Conservation (phyloP, 192 early-diverging fungal species). For the Geranomyces michiganensis region DNA sequence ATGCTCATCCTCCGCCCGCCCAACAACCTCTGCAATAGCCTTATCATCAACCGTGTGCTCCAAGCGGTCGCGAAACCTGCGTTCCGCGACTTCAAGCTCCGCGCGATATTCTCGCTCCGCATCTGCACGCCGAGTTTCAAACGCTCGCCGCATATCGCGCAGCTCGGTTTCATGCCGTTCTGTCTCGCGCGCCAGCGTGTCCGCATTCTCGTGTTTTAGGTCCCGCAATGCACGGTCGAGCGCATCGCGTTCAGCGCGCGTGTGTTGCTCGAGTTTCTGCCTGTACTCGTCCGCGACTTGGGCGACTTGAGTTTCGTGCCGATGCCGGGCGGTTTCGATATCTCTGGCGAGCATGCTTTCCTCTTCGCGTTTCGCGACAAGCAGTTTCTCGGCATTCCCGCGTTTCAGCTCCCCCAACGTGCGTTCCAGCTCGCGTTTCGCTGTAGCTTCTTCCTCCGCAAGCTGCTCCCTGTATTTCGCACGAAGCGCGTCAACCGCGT, state of each 20-base stretch:
- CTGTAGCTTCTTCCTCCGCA: slow-evolving; percentile 4
- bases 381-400: background rate
- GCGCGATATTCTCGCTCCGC: slow-evolving; percentile 7
- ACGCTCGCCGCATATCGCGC: background rate
- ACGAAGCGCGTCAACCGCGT: slow-evolving; percentile 11
- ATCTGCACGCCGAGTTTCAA: background rate
- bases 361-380: background rate
- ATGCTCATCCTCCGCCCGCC: slow-evolving; percentile 21
- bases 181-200: slow-evolving; percentile 7
- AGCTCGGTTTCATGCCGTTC: slow-evolving; percentile 7
- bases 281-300: background rate
- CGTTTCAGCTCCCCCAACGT: slow-evolving; percentile 2
- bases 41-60: slow-evolving; percentile 4
- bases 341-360: background rate
- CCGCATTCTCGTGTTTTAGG: slow-evolving; percentile 11
- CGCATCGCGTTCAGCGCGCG: background rate
- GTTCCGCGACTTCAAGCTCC: slow-evolving; percentile 2
- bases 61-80: background rate
- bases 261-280: background rate
- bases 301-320: background rate
- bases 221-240: background rate
- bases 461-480: background rate
- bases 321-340: slow-evolving; percentile 14
- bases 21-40: background rate
- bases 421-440: slow-evolving; percentile 15